A percentile compares a stretch with the other conserved stretches of the same genome.
Conservation (phyloP, 2,329 filamentous ascomycete genomes). For the Zymoseptoria crescenta region DNA sequence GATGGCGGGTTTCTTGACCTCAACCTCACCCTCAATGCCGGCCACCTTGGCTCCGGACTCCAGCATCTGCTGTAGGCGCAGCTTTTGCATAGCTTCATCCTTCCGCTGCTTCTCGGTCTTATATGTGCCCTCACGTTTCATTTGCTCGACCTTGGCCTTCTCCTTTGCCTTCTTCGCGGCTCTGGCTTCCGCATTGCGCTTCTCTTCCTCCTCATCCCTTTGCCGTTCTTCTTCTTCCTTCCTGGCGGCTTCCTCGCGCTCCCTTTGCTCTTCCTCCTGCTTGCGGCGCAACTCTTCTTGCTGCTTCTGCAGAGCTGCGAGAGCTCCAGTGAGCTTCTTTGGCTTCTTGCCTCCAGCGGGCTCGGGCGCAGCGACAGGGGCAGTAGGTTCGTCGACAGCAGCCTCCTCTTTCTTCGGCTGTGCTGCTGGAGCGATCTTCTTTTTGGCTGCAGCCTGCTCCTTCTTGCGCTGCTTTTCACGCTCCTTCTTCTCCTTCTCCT, state of each 20-base stretch:
- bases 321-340: constrained; percentile 77
- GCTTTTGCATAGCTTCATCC: constrained; percentile 69
- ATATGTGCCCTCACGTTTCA: constrained; percentile 82
- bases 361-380: constrained; percentile 42
- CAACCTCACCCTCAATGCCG: constrained; percentile 55
- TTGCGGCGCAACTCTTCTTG: constrained; percentile 65
- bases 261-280: constrained; percentile 56
- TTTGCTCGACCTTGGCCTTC: constrained; percentile 76
- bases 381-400: constrained; percentile 37
- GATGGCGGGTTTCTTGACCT: constrained; percentile 75
- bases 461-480: constrained; percentile 97
- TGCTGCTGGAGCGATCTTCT: constrained; percentile 53
- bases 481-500: constrained; percentile 97
- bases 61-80: constrained; percentile 78
- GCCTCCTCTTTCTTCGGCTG: constrained; percentile 24
- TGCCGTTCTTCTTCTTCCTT: constrained; percentile 58
- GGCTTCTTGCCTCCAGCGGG: constrained; percentile 56
- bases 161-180: constrained; percentile 76
- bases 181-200: constrained; percentile 64
- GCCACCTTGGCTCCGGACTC: constrained; percentile 59
- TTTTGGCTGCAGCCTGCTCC: constrained; percentile 84
- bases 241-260: constrained; percentile 53
- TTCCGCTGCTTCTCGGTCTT: constrained; percentile 80
- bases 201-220: constrained; percentile 62
- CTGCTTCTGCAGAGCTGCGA: constrained; percentile 69